phyloP scores from a whole-genome alignment of 331 rosid genomes.

The Cucumis variabilis region DNA sequence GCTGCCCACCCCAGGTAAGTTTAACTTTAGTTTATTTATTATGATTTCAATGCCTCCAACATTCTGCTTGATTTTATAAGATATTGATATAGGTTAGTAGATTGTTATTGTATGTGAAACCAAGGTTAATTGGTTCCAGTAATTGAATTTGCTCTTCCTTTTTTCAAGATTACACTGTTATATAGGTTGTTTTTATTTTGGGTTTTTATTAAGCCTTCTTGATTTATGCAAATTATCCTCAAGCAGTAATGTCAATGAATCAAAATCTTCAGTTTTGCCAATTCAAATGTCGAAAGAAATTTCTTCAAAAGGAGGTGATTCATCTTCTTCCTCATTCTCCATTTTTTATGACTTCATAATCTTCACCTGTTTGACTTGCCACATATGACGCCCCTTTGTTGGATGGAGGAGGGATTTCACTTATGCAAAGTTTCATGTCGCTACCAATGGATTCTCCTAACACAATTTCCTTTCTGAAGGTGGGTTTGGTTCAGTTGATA shows the following conservation, averaged over 20 bases:
- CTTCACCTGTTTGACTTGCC: slow-evolving; percentile 58
- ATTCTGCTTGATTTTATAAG: slow-evolving; percentile 87
- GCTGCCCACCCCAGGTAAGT: too few relatives aligned
- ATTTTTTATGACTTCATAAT: slow-evolving; percentile 46
- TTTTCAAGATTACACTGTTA: slow-evolving; percentile 60
- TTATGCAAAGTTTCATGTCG: slow-evolving; percentile 54
- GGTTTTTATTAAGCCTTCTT: too few relatives aligned
- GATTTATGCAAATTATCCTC: slow-evolving; percentile 13
- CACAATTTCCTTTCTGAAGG: slow-evolving; percentile 82
- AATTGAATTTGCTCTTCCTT: not conserved
- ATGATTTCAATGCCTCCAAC: slow-evolving; percentile 95
- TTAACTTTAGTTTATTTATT: slow-evolving; percentile 48
- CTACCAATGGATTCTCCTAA: slow-evolving; percentile 65
- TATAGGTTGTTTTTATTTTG: too few relatives aligned
- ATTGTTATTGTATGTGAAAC: not conserved
- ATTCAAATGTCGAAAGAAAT: slow-evolving; percentile 14
- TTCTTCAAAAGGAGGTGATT: slow-evolving; percentile 39
- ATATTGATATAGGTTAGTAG: not conserved
- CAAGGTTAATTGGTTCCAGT: not conserved
- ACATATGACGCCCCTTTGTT: slow-evolving; percentile 57
- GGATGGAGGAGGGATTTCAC: slow-evolving; percentile 68
- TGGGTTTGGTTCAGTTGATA: slow-evolving; percentile 82
- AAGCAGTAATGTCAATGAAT: not conserved
- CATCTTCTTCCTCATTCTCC: slow-evolving; percentile 2
- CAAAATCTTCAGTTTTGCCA: not conserved